A percentile compares a stretch with the other conserved stretches of the same genome.
These are phyloP conservation scores for Ascomycota sp. DNA, from an alignment of 2,329 filamentous ascomycete genomes.

Conservation along the genomic window DNA sequence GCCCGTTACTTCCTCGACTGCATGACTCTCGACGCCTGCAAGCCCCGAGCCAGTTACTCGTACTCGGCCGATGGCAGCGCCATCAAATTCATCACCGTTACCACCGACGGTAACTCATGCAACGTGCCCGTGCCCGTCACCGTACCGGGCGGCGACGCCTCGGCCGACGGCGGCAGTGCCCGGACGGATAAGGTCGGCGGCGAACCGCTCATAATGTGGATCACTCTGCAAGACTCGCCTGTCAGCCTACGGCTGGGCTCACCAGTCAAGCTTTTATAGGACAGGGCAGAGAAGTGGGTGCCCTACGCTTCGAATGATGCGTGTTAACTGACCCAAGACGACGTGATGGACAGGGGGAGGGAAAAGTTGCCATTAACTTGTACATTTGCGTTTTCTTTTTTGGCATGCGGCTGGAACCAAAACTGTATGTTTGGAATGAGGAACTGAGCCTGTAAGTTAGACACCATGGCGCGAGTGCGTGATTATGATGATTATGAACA, in stretches of 20 bases:
- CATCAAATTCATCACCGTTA: slow-evolving; percentile 29
- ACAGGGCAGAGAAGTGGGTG: no score
- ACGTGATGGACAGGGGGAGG: no score
- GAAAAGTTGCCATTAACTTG: no score
- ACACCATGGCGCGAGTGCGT: no score
- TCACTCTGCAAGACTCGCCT: slow-evolving; percentile 20
- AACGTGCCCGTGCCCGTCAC: slow-evolving; percentile 31
- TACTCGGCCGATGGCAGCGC: slow-evolving; percentile 18
- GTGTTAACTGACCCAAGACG: no score
- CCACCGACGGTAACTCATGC: slow-evolving; percentile 27
- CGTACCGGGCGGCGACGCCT: slow-evolving; percentile 21
- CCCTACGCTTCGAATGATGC: no score
- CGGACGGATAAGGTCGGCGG: slow-evolving; percentile 30
- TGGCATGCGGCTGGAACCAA: no score
- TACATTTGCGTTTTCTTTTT: no score
- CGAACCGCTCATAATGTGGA: slow-evolving; percentile 30
- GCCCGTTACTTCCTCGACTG: slow-evolving; percentile 29
- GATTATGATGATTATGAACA: no score
- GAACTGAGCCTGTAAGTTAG: no score
- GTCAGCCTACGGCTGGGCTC: slow-evolving; percentile 17
- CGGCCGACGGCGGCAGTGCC: slow-evolving; percentile 19
- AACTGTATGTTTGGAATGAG: no score
- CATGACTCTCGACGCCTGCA: slow-evolving; percentile 29
- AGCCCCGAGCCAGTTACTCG: slow-evolving; percentile 25
- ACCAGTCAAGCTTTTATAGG: slow-evolving; percentile 1